Conservation (phyloP, 345 rosid species). For the Zanthoxylum bungeanum region DNA sequence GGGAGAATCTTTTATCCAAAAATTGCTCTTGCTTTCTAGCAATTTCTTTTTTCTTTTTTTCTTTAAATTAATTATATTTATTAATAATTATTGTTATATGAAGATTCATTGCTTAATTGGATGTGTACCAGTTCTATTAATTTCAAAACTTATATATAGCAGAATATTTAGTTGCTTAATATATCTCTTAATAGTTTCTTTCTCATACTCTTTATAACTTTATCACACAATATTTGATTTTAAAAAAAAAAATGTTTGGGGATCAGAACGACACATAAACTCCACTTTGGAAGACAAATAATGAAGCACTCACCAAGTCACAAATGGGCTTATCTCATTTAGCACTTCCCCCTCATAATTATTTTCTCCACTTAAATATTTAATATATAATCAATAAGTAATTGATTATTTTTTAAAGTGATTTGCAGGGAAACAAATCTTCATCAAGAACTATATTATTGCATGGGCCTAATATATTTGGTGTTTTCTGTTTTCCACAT, state of each 20-base stretch:
- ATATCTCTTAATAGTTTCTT: not conserved
- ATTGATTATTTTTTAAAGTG: not conserved
- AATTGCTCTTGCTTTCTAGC: not conserved
- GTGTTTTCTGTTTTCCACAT: not conserved
- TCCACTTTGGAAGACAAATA: constrained; percentile 10
- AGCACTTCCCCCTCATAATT: not conserved
- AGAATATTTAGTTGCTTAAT: not conserved
- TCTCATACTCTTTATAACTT: not conserved
- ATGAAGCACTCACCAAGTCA: constrained; percentile 6
- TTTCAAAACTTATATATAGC: not conserved
- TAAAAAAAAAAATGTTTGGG: not conserved
- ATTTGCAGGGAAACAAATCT: not conserved
- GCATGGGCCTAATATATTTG: not conserved
- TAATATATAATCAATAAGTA: no score
- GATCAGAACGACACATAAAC: constrained; percentile 7
- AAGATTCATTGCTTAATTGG: not conserved
- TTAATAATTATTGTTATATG: no score
- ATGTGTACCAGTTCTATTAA: not conserved
- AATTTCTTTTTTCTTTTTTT: no score
- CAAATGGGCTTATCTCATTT: constrained; percentile 11
- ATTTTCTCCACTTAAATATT: not conserved
- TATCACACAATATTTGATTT: not conserved
- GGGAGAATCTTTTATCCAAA: not conserved
- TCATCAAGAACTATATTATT: not conserved
- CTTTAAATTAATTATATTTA: no score